phyloP scores from a whole-genome alignment of 2,329 filamentous ascomycete species.

The Aspergillus transmontanensis region DNA sequence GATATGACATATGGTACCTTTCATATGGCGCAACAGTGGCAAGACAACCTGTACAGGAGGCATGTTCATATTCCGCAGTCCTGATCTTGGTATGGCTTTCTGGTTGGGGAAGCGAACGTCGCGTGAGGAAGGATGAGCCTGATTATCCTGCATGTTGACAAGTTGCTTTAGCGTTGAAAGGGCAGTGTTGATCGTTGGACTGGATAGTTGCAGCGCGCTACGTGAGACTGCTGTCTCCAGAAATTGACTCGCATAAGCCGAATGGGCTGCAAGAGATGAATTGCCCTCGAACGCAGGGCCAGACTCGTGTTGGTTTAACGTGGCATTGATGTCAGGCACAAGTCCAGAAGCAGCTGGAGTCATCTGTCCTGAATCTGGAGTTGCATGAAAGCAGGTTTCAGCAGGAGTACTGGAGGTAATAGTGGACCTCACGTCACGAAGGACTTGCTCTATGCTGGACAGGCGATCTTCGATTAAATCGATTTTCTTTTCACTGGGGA shows the following conservation, averaged over 20 bases:
- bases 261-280: slow-evolving; percentile 52
- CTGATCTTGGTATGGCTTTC: slow-evolving; percentile 24
- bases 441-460: slow-evolving; percentile 48
- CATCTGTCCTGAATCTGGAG: slow-evolving; percentile 15
- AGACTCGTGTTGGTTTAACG: slow-evolving; percentile 32
- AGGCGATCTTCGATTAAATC: slow-evolving; percentile 55
- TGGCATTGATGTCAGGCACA: slow-evolving; percentile 22
- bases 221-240: slow-evolving; percentile 45
- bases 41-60: slow-evolving; percentile 40
- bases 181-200: slow-evolving; percentile 42
- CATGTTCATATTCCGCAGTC: slow-evolving; percentile 39
- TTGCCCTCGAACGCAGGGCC: slow-evolving; percentile 50
- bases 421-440: slow-evolving; percentile 26
- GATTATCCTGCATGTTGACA: slow-evolving; percentile 39
- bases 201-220: slow-evolving; percentile 37
- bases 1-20: slow-evolving; percentile 27
- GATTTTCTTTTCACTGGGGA: slow-evolving; percentile 55
- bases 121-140: slow-evolving; percentile 23
- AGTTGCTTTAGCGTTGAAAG: slow-evolving; percentile 42
- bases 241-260: slow-evolving; percentile 48
- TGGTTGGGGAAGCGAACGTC: slow-evolving; percentile 32
- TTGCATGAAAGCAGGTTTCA: slow-evolving; percentile 12
- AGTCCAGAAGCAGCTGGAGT: slow-evolving; percentile 16
- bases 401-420: slow-evolving; percentile 11
- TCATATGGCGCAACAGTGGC: slow-evolving; percentile 33